A percentile compares a stretch with the other conserved stretches of the same genome.
Evolutionary conservation across 495 filamentous ascomycete species (phyloP).

Genomic region (Hyaloscypha variabilis): DNA sequence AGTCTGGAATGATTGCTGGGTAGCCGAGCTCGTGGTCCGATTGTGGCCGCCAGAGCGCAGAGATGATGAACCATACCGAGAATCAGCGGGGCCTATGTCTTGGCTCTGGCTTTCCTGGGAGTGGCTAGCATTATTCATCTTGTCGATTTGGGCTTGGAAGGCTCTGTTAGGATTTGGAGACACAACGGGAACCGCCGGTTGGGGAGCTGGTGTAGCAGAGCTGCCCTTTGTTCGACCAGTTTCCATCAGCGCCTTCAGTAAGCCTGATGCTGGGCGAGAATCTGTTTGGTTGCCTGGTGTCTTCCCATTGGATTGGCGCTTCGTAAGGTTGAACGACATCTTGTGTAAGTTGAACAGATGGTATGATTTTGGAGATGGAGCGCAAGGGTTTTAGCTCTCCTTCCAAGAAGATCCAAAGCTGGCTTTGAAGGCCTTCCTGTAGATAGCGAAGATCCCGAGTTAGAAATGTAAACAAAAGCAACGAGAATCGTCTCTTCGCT

Average conservation of each 20-base stretch:
- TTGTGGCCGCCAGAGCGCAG: not conserved
- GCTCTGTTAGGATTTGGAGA: slow-evolving; percentile 20
- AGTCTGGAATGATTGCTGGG: not conserved
- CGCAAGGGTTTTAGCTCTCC: not conserved
- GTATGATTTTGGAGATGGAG: not conserved
- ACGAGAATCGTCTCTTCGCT: not conserved
- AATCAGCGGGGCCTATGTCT: not conserved
- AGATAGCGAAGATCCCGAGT: not conserved
- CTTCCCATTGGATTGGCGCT: not conserved
- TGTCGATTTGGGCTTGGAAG: not conserved
- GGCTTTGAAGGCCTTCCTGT: not conserved
- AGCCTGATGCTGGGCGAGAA: slow-evolving; percentile 2
- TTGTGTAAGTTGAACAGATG: not conserved
- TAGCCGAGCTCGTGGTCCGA: not conserved
- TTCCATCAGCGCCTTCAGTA: slow-evolving; percentile 6
- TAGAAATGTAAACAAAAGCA: not conserved
- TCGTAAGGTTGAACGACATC: not conserved
- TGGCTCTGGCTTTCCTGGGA: not conserved
- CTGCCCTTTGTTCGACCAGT: slow-evolving; percentile 20
- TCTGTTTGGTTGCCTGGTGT: not conserved
- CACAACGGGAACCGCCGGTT: too few species aligned
- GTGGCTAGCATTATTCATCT: slow-evolving; percentile 17
- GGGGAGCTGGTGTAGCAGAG: slow-evolving; percentile 25
- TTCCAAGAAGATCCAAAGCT: not conserved
- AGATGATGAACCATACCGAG: not conserved